Evolutionary conservation across 768 basidiomycete genomes (phyloP).

Genomic region (Hortiboletus campestris): DNA sequence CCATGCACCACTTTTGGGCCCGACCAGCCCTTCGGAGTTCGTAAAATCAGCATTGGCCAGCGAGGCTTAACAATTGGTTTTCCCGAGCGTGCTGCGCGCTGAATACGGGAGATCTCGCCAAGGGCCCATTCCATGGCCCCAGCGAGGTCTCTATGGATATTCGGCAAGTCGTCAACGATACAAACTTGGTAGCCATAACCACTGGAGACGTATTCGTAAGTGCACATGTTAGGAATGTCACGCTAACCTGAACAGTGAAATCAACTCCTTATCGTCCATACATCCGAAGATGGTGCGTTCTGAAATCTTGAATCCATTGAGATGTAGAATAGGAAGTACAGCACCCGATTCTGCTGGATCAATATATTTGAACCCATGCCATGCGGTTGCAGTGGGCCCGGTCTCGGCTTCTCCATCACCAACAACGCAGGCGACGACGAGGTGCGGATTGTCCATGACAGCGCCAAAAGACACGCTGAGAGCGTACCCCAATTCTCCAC

Average conservation of each 20-base stretch:
- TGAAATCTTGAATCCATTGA: conserved; percentile 89
- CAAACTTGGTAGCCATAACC: conserved; percentile 90
- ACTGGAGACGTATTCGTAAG: conserved; percentile 30
- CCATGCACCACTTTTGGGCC: conserved; percentile 66
- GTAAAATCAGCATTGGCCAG: conserved; percentile 84
- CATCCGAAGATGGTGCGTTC: conserved; percentile 87
- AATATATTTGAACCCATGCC: conserved; percentile 88
- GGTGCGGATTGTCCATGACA: conserved; percentile 88
- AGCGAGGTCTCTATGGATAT: conserved; percentile 77
- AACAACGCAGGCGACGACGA: conserved; percentile 77
- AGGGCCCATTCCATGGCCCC: conserved; percentile 82
- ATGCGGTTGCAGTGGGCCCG: conserved; percentile 75
- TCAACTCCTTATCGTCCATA: conserved; percentile 87
- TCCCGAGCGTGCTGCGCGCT: conserved; percentile 72
- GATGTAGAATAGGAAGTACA: conserved; percentile 86
- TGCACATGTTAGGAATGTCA: neutral
- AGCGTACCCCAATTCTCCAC: conserved; percentile 88
- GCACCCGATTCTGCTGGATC: conserved; percentile 89
- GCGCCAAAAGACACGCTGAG: conserved; percentile 84
- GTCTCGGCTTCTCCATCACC: conserved; percentile 89
- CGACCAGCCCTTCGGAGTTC: conserved; percentile 81
- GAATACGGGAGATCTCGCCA: conserved; percentile 71
- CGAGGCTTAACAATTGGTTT: conserved; percentile 83
- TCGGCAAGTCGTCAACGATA: conserved; percentile 65
- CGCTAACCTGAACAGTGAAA: conserved; percentile 63